Evolutionary conservation across 768 basidiomycete genomes (phyloP).

Genomic region (Boletus bicolor): DNA sequence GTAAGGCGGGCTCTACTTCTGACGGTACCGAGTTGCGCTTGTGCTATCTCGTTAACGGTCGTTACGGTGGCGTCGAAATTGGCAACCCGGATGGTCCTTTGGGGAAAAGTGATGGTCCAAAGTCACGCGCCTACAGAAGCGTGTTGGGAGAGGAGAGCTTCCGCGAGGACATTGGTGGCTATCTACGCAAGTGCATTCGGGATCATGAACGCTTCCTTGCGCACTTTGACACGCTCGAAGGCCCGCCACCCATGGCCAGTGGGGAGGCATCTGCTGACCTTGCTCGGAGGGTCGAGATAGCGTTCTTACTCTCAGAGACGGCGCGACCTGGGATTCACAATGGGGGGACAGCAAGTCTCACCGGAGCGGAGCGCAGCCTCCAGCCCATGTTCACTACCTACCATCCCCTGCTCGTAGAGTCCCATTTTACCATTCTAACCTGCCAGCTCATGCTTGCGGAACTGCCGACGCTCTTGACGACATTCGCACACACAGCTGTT

Average conservation of each 20-base stretch:
- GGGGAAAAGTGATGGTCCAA: slow-evolving; percentile 54
- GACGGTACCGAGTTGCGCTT: slow-evolving; percentile 77
- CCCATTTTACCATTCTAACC: slow-evolving; percentile 77
- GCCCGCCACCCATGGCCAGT: slow-evolving; percentile 19
- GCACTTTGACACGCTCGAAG: slow-evolving; percentile 77
- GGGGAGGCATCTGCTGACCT: slow-evolving; percentile 34
- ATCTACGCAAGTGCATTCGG: slow-evolving; percentile 72
- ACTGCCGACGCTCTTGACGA: slow-evolving; percentile 55
- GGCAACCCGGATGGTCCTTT: slow-evolving; percentile 78
- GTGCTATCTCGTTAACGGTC: slow-evolving; percentile 70
- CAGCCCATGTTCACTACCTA: slow-evolving; percentile 82
- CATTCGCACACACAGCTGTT: slow-evolving; percentile 62
- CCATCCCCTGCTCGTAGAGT: slow-evolving; percentile 85
- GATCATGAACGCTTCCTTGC: slow-evolving; percentile 83
- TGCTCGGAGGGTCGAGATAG: slow-evolving; percentile 57
- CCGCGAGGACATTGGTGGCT: slow-evolving; percentile 54
- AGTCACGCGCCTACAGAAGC: slow-evolving; percentile 60
- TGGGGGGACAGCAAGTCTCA: slow-evolving; percentile 31
- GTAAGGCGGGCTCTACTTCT: slow-evolving; percentile 46
- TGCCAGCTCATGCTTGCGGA: slow-evolving; percentile 77
- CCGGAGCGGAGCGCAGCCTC: slow-evolving; percentile 34
- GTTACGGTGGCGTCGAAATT: slow-evolving; percentile 83
- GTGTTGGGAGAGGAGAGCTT: slow-evolving; percentile 54
- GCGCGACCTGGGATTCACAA: slow-evolving; percentile 59
- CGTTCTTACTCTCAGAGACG: slow-evolving; percentile 66